These are phyloP conservation scores for Passalora sequoiae DNA, from an alignment of 2,329 filamentous ascomycete species.

Conservation along the genomic window DNA sequence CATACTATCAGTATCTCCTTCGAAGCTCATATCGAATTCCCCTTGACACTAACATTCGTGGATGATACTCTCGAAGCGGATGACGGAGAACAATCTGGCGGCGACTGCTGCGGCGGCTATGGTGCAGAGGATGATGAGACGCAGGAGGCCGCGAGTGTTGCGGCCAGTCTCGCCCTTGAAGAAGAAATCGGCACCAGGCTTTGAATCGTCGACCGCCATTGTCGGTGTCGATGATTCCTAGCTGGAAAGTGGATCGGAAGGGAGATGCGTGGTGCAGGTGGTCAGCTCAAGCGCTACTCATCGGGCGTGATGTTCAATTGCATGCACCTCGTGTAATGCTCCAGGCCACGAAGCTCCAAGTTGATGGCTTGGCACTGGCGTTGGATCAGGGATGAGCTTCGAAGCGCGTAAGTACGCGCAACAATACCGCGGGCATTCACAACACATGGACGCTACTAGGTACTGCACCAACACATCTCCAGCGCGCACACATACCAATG, in stretches of 20 bases:
- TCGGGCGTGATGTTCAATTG: too few relatives aligned
- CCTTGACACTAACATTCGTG: constrained; percentile 78
- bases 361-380: too few relatives aligned
- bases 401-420: too few relatives aligned
- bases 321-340: too few relatives aligned
- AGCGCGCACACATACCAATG: too few relatives aligned
- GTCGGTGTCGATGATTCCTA: too few relatives aligned
- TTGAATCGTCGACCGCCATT: constrained; percentile 20
- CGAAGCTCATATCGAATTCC: constrained; percentile 2
- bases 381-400: too few relatives aligned
- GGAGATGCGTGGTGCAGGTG: background rate
- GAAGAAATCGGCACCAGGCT: constrained; percentile 42
- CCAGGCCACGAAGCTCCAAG: too few relatives aligned
- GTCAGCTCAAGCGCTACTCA: background rate
- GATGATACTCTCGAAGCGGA: constrained; percentile 98
- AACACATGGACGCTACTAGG: too few relatives aligned
- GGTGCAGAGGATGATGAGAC: constrained; percentile 81
- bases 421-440: too few relatives aligned
- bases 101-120: constrained; percentile 89
- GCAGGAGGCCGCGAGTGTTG: constrained; percentile 77
- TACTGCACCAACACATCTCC: too few relatives aligned
- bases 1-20: constrained; percentile 11
- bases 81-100: constrained; percentile 95
- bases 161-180: constrained; percentile 72
- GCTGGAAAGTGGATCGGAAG: too few relatives aligned